Evolutionary conservation across 495 filamentous ascomycete genomes (phyloP).

Genomic region (Acidomyces sp.): DNA sequence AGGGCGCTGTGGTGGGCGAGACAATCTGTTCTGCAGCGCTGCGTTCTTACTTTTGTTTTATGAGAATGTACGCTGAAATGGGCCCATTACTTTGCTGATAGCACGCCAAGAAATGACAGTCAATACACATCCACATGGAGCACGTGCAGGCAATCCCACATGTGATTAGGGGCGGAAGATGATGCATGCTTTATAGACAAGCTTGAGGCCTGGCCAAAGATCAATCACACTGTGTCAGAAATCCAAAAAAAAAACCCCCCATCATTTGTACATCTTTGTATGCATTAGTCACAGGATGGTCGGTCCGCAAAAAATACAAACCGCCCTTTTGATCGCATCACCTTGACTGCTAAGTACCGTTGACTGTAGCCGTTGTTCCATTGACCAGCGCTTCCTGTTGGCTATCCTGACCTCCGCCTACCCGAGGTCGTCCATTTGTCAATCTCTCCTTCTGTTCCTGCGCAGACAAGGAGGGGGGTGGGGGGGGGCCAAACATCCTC

Average conservation of each 20-base stretch:
- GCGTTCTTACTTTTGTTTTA: background rate
- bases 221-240: too few relatives aligned
- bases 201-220: too few relatives aligned
- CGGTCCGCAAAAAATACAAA: too few relatives aligned
- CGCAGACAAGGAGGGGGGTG: slow-evolving; percentile 30
- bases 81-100: background rate
- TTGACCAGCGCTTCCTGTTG: too few relatives aligned
- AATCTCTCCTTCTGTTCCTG: slow-evolving; percentile 18
- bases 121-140: too few relatives aligned
- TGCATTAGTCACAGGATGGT: too few relatives aligned
- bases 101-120: background rate
- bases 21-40: slow-evolving; percentile 1
- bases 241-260: too few relatives aligned
- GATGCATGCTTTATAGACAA: too few relatives aligned
- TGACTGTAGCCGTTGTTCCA: background rate
- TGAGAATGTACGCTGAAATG: background rate
- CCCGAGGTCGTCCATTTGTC: slow-evolving; percentile 4
- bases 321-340: too few relatives aligned
- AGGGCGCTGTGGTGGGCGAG: background rate
- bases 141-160: too few relatives aligned
- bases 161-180: too few relatives aligned
- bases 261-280: too few relatives aligned
- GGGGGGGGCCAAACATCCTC: slow-evolving; percentile 29
- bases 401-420: background rate
- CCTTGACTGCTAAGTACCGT: background rate